phyloP scores from a whole-genome alignment of 305 asterid genomes.

The Fraxinus velutina region DNA sequence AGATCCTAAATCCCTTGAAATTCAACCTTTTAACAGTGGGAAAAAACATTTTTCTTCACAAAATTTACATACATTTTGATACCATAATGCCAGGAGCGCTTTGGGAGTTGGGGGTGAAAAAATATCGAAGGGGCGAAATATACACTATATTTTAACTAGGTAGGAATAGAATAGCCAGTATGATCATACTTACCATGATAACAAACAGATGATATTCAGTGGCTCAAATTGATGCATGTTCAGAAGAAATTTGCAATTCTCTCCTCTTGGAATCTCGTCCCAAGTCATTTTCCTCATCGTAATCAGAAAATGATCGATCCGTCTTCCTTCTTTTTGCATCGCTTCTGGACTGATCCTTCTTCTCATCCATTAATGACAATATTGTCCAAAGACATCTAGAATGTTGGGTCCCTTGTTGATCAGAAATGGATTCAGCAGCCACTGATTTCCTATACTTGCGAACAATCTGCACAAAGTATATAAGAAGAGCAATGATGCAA shows the following conservation, averaged over 20 bases:
- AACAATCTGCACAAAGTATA: slow-evolving; percentile 53
- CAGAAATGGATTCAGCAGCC: slow-evolving; percentile 23
- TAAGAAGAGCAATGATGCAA: slow-evolving; percentile 40
- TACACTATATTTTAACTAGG: too few relatives aligned
- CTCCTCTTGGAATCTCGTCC: slow-evolving; percentile 35
- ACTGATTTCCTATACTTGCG: slow-evolving; percentile 38
- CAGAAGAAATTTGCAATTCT: slow-evolving; percentile 19
- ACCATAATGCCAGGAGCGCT: too few relatives aligned
- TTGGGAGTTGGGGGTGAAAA: too few relatives aligned
- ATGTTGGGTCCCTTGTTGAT: slow-evolving; percentile 34
- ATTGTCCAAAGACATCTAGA: slow-evolving; percentile 55
- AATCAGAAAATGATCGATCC: slow-evolving; percentile 33
- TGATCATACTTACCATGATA: neutral
- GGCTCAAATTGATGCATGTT: slow-evolving; percentile 20
- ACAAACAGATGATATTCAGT: slow-evolving; percentile 1
- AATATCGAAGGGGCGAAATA: neutral
- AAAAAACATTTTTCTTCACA: too few relatives aligned
- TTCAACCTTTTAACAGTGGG: neutral
- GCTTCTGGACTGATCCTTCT: slow-evolving; percentile 41
- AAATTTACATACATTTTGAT: too few relatives aligned
- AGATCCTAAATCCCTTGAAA: neutral
- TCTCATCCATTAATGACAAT: slow-evolving; percentile 64
- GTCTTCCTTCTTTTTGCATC: slow-evolving; percentile 57
- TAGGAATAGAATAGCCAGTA: neutral
- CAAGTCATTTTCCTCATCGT: slow-evolving; percentile 29